Percentiles rank a stretch among this genome's conserved stretches.
phyloP scores from a whole-genome alignment of 2,329 filamentous ascomycete genomes.

The Exophiala dermatitidis region DNA sequence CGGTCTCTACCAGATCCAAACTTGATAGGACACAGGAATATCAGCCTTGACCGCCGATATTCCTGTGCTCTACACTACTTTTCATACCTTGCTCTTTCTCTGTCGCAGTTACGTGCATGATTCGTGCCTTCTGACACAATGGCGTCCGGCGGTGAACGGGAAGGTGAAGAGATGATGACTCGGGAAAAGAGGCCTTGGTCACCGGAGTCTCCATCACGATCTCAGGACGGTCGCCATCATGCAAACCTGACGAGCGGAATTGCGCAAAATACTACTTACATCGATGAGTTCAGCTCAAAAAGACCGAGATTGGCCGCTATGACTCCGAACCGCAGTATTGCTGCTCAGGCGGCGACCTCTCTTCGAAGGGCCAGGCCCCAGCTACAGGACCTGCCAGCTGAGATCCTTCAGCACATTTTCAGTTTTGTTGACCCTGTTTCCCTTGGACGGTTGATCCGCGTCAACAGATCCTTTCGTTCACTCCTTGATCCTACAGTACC shows the following conservation, averaged over 20 bases:
- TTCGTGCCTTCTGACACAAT: slow-evolving; percentile 2
- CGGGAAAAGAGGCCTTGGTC: slow-evolving; percentile 11
- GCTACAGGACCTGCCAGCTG: slow-evolving; percentile 28
- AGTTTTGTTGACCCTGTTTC: slow-evolving; percentile 56
- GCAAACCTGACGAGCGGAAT: neutral
- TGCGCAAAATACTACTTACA: neutral
- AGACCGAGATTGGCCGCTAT: slow-evolving; percentile 3
- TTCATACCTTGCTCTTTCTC: slow-evolving; percentile 10
- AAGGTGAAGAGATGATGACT: neutral
- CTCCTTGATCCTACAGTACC: slow-evolving; percentile 48
- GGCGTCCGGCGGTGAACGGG: slow-evolving; percentile 1
- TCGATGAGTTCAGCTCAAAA: slow-evolving; percentile 6
- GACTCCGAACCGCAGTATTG: neutral
- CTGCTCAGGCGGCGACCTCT: neutral
- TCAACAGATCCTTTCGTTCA: slow-evolving; percentile 60
- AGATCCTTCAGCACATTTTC: slow-evolving; percentile 66
- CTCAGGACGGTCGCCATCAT: neutral
- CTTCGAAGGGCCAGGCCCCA: neutral
- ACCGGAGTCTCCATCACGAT: slow-evolving; percentile 1
- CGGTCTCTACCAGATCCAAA: slow-evolving; percentile 13
- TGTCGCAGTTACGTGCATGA: slow-evolving; percentile 10
- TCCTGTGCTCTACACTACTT: slow-evolving; percentile 5
- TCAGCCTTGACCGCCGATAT: slow-evolving; percentile 17
- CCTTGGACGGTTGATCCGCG: slow-evolving; percentile 58
- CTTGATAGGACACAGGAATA: slow-evolving; percentile 15